Evolutionary conservation across 2,329 filamentous ascomycete species (phyloP), one percentile per base, ranked within the genome.

Genomic region (Diaporthe ampelina): DNA sequence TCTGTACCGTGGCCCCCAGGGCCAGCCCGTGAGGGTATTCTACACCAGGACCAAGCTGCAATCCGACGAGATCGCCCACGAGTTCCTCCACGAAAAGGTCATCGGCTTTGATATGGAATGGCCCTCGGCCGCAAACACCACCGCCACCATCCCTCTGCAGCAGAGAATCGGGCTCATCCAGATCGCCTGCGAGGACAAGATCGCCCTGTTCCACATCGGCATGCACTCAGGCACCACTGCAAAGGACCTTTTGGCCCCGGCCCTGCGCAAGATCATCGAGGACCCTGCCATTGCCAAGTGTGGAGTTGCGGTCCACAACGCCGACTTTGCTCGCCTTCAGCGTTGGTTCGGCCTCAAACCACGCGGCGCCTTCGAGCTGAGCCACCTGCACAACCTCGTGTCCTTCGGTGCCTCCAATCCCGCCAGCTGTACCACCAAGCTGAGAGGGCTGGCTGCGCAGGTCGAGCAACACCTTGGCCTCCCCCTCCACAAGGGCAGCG

Each of bases 101-200:
- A 81, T 98, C n/a, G 95, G 95, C 0, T 95, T 98, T 76, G 95
- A 98, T 79, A 88, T 98, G 77, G 96, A 98, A 84, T 98, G 96
- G 96, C 88, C 91, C 70, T 77, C 85, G 2, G 84, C 88, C 11
- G 86, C 90, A 0, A 26, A 77, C 9, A 70, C 57, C 21, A 52
- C 67, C 1, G 84, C 80, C 4, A 85, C 82, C 26, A 78, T 76
- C 9, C 82, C 87, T 3, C 84, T 91, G 8, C 93, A 94, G 77
- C 86, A 89, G 69, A 94, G 95, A 76, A 90, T 97, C 11, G 95
- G 94, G 0, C 83, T 98, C 43, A 93, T 98, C 56, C 95, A 98
- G 82, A 82, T 98, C 32, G 94, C 95, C 0, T 94, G 91, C 74
- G 90, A 94, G 58, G 90, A 92, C 76, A 92, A 91, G 21, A 92